phyloP scores from a whole-genome alignment of 2,329 filamentous ascomycete genomes.

The Chalara sp. region DNA sequence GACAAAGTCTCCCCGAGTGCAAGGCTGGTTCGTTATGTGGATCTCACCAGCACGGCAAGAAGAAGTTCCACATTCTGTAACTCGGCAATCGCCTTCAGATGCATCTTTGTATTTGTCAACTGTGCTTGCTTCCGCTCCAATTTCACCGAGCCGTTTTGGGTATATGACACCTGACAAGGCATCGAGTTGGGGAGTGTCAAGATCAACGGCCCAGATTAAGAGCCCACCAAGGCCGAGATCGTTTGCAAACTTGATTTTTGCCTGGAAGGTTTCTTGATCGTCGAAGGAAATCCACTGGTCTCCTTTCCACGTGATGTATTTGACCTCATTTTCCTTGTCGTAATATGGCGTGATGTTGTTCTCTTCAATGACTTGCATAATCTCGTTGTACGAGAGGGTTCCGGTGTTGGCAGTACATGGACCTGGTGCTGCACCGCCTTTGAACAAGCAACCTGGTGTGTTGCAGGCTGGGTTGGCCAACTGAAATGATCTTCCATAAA shows the following conservation, averaged over 20 bases:
- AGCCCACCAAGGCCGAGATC: slow-evolving; percentile 17
- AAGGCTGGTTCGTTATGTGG: too few relatives aligned
- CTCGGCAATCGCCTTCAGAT: too few relatives aligned
- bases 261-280: slow-evolving; percentile 21
- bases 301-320: slow-evolving; percentile 1
- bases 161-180: too few relatives aligned
- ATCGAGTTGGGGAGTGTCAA: too few relatives aligned
- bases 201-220: slow-evolving; percentile 20
- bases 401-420: slow-evolving; percentile 16
- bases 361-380: slow-evolving; percentile 22
- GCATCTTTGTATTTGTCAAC: too few relatives aligned
- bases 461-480: slow-evolving; percentile 16
- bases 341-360: slow-evolving; percentile 10
- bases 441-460: slow-evolving; percentile 15
- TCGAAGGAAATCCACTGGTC: slow-evolving; percentile 18
- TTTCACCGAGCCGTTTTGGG: too few relatives aligned
- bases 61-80: too few relatives aligned
- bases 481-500: slow-evolving; percentile 34
- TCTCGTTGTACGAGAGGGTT: slow-evolving; percentile 28
- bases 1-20: too few relatives aligned
- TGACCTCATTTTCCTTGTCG: slow-evolving; percentile 17
- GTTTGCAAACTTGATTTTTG: slow-evolving; percentile 21
- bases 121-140: too few relatives aligned
- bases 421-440: slow-evolving; percentile 12
- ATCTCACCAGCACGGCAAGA: too few relatives aligned